Percentiles rank a stretch among this genome's conserved stretches.
phyloP scores from a whole-genome alignment of 2,329 filamentous ascomycete genomes.

The Fusarium newnesense region DNA sequence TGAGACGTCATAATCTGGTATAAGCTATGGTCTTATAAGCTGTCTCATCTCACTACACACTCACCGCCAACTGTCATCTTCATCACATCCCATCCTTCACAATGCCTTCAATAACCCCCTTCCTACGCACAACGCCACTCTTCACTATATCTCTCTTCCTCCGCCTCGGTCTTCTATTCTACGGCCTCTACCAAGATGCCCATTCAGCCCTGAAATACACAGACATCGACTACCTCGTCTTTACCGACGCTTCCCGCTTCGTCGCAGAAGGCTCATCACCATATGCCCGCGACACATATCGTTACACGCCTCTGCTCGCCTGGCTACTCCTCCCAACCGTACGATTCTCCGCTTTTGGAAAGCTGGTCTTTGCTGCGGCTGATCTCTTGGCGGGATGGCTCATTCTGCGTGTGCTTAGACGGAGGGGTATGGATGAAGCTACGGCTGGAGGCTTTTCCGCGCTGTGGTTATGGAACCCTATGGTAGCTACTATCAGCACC shows the following conservation, averaged over 20 bases:
- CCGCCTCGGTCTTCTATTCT: conserved; percentile 79
- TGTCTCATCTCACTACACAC: conserved; percentile 15
- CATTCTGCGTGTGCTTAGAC: conserved; percentile 59
- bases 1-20: background rate
- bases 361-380: conserved; percentile 83
- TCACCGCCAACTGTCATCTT: conserved; percentile 44
- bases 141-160: conserved; percentile 70
- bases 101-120: conserved; percentile 40
- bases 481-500: conserved; percentile 97
- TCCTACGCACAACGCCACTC: conserved; percentile 57
- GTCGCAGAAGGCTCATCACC: conserved; percentile 75
- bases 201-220: conserved; percentile 96
- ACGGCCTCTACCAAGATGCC: conserved; percentile 92
- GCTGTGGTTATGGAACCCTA: conserved; percentile 95
- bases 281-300: conserved; percentile 92
- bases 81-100: conserved; percentile 19
- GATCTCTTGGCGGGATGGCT: conserved; percentile 89
- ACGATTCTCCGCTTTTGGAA: conserved; percentile 83
- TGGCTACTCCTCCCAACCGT: conserved; percentile 88
- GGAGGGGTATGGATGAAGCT: conserved; percentile 57
- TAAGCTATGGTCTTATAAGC: conserved; percentile 27
- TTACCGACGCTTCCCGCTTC: conserved; percentile 92
- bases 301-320: conserved; percentile 93
- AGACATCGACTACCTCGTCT: conserved; percentile 98
- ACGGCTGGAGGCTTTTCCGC: conserved; percentile 79